Conservation (phyloP, 495 filamentous ascomycete species). For the Hypoxylon rickii region DNA sequence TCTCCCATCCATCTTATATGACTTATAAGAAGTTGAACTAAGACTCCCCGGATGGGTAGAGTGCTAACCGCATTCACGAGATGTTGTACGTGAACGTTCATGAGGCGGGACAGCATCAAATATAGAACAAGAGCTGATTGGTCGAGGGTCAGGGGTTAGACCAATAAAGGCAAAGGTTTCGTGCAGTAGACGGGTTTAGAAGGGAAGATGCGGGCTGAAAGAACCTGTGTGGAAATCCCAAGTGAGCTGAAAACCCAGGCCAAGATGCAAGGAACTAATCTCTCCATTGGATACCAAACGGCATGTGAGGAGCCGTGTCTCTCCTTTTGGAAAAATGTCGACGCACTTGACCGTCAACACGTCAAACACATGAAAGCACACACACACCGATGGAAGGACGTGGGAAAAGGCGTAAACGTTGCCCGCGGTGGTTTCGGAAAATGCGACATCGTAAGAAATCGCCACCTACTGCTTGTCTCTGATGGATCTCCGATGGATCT, state of each 20-base stretch:
- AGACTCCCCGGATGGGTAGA: slow-evolving; percentile 15
- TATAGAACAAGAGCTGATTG: slow-evolving; percentile 21
- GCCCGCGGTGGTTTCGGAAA: slow-evolving; percentile 3
- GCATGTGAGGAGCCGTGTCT: slow-evolving; percentile 14
- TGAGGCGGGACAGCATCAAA: slow-evolving; percentile 30
- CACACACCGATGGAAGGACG: slow-evolving; percentile 3
- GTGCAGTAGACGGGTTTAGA: slow-evolving; percentile 29
- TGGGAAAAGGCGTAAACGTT: background rate
- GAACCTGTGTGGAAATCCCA: slow-evolving; percentile 19
- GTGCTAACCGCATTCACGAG: slow-evolving; percentile 2
- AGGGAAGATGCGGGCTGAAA: slow-evolving; percentile 37
- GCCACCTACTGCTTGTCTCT: too few species aligned
- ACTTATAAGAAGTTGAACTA: background rate
- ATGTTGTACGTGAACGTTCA: slow-evolving; percentile 11
- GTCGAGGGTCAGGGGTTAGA: slow-evolving; percentile 14
- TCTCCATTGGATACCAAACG: slow-evolving; percentile 20
- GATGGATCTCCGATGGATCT: background rate
- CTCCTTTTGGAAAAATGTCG: slow-evolving; percentile 3
- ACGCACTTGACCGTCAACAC: slow-evolving; percentile 12
- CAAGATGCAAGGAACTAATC: slow-evolving; percentile 34
- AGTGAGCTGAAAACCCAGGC: slow-evolving; percentile 37
- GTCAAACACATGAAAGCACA: too few species aligned
- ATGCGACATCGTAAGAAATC: slow-evolving; percentile 1
- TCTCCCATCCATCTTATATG: slow-evolving; percentile 14
- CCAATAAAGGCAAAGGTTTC: slow-evolving; percentile 38